Evolutionary conservation across 78 protist genomes (phyloP).

Genomic region (Emiliania huxleyi): DNA sequence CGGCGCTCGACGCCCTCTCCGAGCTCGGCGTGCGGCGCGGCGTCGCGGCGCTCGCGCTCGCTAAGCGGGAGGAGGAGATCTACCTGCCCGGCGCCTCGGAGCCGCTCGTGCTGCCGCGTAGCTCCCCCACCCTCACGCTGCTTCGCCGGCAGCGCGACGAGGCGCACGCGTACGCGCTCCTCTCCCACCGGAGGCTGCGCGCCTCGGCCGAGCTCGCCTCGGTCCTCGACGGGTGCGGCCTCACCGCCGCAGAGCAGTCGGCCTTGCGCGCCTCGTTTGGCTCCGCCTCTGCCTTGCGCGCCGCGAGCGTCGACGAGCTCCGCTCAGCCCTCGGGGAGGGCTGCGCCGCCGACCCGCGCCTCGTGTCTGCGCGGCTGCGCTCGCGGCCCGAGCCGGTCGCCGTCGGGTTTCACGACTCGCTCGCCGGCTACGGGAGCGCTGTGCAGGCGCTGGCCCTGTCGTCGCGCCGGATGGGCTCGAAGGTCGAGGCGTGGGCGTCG

Average conservation of each 20-base stretch:
- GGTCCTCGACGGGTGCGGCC: background rate
- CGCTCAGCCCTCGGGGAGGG: background rate
- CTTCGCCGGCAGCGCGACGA: slow-evolving; percentile 28
- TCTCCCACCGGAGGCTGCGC: slow-evolving; percentile 23
- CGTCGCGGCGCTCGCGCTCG: background rate
- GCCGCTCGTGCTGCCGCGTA: background rate
- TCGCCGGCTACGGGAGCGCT: no score
- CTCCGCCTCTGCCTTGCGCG: background rate
- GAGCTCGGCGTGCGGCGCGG: background rate
- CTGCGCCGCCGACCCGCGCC: background rate
- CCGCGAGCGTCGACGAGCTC: background rate
- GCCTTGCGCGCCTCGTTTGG: background rate
- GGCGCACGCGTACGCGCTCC: slow-evolving; percentile 48
- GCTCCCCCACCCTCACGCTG: background rate
- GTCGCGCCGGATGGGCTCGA: background rate
- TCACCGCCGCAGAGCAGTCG: background rate
- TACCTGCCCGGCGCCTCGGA: background rate
- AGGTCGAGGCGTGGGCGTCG: no score
- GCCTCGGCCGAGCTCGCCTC: no score
- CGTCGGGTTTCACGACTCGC: no score
- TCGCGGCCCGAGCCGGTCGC: background rate
- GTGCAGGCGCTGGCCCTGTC: no score
- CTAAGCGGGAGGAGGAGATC: slow-evolving; percentile 5
- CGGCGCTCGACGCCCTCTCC: no score
- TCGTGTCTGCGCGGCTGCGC: background rate